phyloP scores from a whole-genome alignment of 2,329 filamentous ascomycete genomes.

The Xylariaceae sp. region DNA sequence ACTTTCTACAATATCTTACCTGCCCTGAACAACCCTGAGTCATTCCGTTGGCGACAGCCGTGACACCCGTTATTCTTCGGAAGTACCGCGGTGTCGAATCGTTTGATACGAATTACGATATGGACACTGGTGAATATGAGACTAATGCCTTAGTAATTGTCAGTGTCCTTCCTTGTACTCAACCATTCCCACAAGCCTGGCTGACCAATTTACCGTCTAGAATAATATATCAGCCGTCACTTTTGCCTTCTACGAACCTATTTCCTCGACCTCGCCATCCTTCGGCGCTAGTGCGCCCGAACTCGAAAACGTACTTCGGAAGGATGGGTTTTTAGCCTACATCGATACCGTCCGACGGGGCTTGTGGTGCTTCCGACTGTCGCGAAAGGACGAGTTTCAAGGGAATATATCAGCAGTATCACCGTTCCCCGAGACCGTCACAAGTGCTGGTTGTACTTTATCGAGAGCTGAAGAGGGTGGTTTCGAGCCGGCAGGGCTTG shows the following conservation, averaged over 20 bases:
- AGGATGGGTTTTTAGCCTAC: slow-evolving; percentile 56
- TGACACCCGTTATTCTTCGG: slow-evolving; percentile 26
- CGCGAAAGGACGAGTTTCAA: slow-evolving; percentile 44
- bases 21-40: neutral
- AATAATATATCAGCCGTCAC: slow-evolving; percentile 59
- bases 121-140: slow-evolving; percentile 66
- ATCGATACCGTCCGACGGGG: slow-evolving; percentile 53
- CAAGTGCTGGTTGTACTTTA: slow-evolving; percentile 49
- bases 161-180: slow-evolving; percentile 31
- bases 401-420: slow-evolving; percentile 25
- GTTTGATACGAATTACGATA: slow-evolving; percentile 49
- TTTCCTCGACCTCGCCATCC: slow-evolving; percentile 45
- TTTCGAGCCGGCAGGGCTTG: slow-evolving; percentile 53
- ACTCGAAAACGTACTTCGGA: slow-evolving; percentile 54
- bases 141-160: slow-evolving; percentile 64
- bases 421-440: slow-evolving; percentile 44
- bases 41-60: slow-evolving; percentile 1
- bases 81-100: slow-evolving; percentile 23
- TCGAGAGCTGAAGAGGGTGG: slow-evolving; percentile 51
- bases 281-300: slow-evolving; percentile 53
- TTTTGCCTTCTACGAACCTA: slow-evolving; percentile 59
- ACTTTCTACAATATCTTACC: slow-evolving; percentile 4
- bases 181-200: slow-evolving; percentile 7
- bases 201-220: slow-evolving; percentile 38
- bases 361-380: slow-evolving; percentile 59